These are phyloP conservation scores for Lactarius sanguifluus DNA, from an alignment of 768 basidiomycete genomes.

Conservation along the genomic window DNA sequence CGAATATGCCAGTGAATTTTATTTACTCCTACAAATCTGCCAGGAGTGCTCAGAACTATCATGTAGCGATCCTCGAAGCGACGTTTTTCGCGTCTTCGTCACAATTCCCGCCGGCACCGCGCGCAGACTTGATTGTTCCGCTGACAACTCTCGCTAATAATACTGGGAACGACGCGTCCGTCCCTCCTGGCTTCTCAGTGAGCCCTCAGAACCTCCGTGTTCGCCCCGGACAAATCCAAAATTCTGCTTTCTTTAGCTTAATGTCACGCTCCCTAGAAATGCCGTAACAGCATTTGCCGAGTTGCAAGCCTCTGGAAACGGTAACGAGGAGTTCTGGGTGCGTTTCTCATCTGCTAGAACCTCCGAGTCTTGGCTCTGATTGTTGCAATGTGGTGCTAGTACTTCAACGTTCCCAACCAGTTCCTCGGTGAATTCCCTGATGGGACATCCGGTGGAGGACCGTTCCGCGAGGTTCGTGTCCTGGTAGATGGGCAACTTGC, in stretches of 20 bases:
- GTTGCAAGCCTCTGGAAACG: slow-evolving; percentile 66
- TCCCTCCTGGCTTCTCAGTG: slow-evolving; percentile 74
- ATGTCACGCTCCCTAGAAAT: slow-evolving; percentile 69
- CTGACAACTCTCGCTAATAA: slow-evolving; percentile 61
- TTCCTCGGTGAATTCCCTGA: slow-evolving; percentile 56
- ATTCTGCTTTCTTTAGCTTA: slow-evolving; percentile 43
- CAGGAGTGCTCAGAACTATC: not conserved
- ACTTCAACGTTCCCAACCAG: slow-evolving; percentile 63
- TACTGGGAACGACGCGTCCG: slow-evolving; percentile 67
- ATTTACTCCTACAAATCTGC: not conserved
- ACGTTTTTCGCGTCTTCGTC: slow-evolving; percentile 68
- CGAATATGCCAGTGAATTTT: slow-evolving; percentile 60
- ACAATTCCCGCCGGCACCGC: slow-evolving; percentile 52
- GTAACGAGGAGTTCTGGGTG: slow-evolving; percentile 78
- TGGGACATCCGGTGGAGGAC: slow-evolving; percentile 50
- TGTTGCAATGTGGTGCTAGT: slow-evolving; percentile 41
- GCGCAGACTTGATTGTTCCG: slow-evolving; percentile 50
- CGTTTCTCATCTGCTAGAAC: slow-evolving; percentile 22
- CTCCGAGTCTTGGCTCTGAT: not conserved
- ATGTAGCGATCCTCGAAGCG: slow-evolving; percentile 60
- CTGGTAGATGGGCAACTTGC: slow-evolving; percentile 57
- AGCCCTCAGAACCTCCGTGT: slow-evolving; percentile 19
- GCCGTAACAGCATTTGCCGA: slow-evolving; percentile 68
- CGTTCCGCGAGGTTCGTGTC: slow-evolving; percentile 62
- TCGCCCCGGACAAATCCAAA: not conserved